These are phyloP conservation scores for Ochromonas danica DNA, from an alignment of 108 stramenopile genomes.

Conservation along the genomic window DNA sequence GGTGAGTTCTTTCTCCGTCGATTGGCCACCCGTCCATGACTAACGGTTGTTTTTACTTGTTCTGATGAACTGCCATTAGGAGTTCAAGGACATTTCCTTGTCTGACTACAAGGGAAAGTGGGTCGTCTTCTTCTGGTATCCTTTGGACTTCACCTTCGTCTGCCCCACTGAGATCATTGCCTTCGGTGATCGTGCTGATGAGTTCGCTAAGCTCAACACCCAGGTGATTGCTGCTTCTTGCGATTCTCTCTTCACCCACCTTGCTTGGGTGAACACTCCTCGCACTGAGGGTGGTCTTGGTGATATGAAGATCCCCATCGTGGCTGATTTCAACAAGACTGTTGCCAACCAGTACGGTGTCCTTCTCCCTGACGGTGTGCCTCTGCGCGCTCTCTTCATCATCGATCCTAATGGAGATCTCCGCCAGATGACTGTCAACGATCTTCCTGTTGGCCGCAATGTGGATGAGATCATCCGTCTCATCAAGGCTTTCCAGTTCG, in stretches of 20 bases:
- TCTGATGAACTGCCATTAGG: no score
- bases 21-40: no score
- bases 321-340: slow-evolving; percentile 57
- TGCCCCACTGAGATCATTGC: slow-evolving; percentile 64
- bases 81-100: slow-evolving; percentile 8
- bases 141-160: slow-evolving; percentile 60
- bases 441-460: slow-evolving; percentile 57
- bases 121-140: slow-evolving; percentile 58
- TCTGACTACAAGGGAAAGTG: slow-evolving; percentile 41
- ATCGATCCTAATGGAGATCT: slow-evolving; percentile 53
- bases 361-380: slow-evolving; percentile 51
- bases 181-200: slow-evolving; percentile 41
- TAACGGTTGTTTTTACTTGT: no score
- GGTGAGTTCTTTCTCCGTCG: neutral
- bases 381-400: slow-evolving; percentile 57
- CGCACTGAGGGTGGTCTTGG: slow-evolving; percentile 60
- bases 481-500: slow-evolving; percentile 59
- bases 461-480: slow-evolving; percentile 62
- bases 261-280: slow-evolving; percentile 49
- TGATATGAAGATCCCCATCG: slow-evolving; percentile 58
- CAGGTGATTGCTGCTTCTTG: slow-evolving; percentile 52
- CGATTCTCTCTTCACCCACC: slow-evolving; percentile 55
- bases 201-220: slow-evolving; percentile 41
- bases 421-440: slow-evolving; percentile 55
- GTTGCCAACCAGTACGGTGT: slow-evolving; percentile 59